Base-by-base conservation (phyloP, 2,329 filamentous ascomycete genomes). In the Ascomycota sp. region DNA sequence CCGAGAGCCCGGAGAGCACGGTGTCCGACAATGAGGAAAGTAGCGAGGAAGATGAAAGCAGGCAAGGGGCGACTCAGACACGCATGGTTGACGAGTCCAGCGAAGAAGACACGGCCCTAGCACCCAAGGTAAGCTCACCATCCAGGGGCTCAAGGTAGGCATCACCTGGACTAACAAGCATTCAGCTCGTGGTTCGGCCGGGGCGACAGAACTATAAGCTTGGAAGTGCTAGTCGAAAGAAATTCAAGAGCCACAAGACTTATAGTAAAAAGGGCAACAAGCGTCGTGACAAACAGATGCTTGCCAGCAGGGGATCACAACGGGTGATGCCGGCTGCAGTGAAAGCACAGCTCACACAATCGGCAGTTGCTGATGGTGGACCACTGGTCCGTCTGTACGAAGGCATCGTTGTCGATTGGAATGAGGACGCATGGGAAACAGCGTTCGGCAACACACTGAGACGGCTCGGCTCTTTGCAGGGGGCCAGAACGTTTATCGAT, bases 361-460 rank as follows among this genome's bases (percentile, higher is more conserved):
- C 51, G 7, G 51, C 52, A 19, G 44, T 53, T 20, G 48, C 52
- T 8, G 54, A 57, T 37, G 61, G 65, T 11, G 69, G 68, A 4
- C 70, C 76, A 0, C 56, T 92, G 25, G 65, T 95, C 38, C 70
- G 78, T 23, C 65, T 86, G 19, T 76, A 79, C 30, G 89, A 98
- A 50, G 80, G 70, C 17, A 71, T 98, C 28, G 61, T 95, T 5
- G 66, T 94, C 8, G 85, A 95, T 41, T 98, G 86, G 85, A 68
- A 61, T 26, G 57, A 70, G 7, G 61, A 75, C 7, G 73, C 72
- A 5, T 77, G 69, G 46, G 71, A 86, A 12, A 58, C 59, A 11
- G 59, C 93, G 15, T 95, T 93, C 44, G 57, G 57, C 26, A 51
- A 50, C n/a, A 49, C 38, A 37, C 42, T 32, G 37, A 40, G 21